phyloP scores from a whole-genome alignment of 306 rosid genomes.

The Nissolia schottii region DNA sequence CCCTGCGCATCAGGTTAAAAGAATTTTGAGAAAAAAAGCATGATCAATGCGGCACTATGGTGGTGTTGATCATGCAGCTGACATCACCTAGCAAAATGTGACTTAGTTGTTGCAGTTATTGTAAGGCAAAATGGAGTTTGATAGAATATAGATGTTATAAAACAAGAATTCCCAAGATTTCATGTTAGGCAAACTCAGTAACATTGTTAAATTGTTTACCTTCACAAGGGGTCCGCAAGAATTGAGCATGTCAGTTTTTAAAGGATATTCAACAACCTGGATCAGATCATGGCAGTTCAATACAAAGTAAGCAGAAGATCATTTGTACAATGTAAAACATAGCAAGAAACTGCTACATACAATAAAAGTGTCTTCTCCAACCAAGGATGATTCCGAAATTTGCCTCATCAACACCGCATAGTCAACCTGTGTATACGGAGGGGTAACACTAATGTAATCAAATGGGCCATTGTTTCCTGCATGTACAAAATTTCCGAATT shows the following conservation, averaged over 20 bases:
- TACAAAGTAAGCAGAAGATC: conserved; percentile 9
- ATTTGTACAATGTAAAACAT: conserved; percentile 5
- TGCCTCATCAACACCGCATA: conserved; percentile 68
- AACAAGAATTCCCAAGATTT: not conserved
- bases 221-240: conserved; percentile 75
- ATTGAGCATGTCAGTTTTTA: conserved; percentile 77
- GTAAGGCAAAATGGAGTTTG: not conserved
- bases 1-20: not conserved
- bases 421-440: conserved; percentile 87
- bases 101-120: no score
- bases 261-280: conserved; percentile 88
- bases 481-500: conserved; percentile 13
- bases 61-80: no score
- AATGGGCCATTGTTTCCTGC: conserved; percentile 63
- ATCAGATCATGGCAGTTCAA: conserved; percentile 21
- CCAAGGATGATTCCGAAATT: conserved; percentile 65
- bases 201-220: conserved; percentile 44
- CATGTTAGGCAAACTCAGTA: not conserved
- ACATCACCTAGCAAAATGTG: no score
- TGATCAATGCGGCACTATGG: no score
- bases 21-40: not conserved
- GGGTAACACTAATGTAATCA: conserved; percentile 94
- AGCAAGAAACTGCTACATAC: conserved; percentile 41
- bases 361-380: conserved; percentile 77
- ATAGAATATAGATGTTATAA: not conserved